Conservation (phyloP, 345 rosid genomes). For the Hirschfeldia incana region DNA sequence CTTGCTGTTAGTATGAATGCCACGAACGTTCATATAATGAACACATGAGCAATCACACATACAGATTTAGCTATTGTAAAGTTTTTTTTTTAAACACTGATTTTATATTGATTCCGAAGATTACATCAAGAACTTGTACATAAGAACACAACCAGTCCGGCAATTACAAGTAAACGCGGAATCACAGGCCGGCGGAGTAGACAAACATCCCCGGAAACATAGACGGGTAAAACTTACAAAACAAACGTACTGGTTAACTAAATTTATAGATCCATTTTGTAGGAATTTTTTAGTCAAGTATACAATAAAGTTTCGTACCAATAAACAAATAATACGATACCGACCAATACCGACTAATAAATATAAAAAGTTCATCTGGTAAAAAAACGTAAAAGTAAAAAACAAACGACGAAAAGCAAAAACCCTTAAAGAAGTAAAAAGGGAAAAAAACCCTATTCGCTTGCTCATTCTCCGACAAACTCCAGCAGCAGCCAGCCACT, state of each 20-base stretch:
- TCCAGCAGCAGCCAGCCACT: conserved; percentile 27
- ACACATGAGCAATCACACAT: background rate
- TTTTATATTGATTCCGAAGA: too few species aligned
- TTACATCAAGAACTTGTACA: too few species aligned
- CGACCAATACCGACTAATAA: background rate
- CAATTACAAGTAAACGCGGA: too few species aligned
- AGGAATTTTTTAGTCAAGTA: too few species aligned
- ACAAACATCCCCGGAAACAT: too few species aligned
- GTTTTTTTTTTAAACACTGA: background rate
- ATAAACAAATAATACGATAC: background rate
- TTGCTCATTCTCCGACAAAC: background rate
- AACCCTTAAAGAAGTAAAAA: conserved; percentile 13
- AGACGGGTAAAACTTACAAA: too few species aligned
- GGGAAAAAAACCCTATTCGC: conserved; percentile 33
- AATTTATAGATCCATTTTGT: too few species aligned
- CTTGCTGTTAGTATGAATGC: background rate
- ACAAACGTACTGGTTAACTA: too few species aligned
- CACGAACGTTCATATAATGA: background rate
- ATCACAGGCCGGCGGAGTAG: too few species aligned
- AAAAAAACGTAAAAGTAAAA: background rate
- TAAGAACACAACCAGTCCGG: too few species aligned
- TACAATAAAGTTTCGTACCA: background rate
- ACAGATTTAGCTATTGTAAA: background rate
- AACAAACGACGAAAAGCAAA: conserved; percentile 3
- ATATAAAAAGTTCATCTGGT: background rate